Evolutionary conservation across 139 green algal genomes (phyloP).

Genomic region (Chlamydomonas sp.): DNA sequence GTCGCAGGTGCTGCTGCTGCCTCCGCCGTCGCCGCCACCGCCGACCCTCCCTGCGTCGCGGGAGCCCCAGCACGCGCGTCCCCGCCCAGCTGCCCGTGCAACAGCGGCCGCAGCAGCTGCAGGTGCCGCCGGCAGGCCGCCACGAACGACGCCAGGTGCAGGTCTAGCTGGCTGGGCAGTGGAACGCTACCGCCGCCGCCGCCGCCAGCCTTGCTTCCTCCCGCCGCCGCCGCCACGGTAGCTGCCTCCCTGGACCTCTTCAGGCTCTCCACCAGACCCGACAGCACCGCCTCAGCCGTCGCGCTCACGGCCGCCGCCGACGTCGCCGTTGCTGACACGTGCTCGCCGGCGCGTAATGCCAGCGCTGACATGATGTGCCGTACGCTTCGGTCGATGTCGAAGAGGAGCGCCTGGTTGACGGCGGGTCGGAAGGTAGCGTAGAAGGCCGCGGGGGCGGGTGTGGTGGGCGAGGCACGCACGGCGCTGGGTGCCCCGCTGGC

Average conservation of each 20-base stretch:
- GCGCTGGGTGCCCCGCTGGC: too few species aligned
- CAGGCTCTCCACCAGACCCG: conserved; percentile 17
- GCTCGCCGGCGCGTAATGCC: background rate
- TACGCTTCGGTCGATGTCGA: conserved; percentile 18
- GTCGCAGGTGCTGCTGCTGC: too few species aligned
- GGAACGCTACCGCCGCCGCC: background rate
- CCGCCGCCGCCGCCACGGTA: background rate
- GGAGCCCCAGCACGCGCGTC: too few species aligned
- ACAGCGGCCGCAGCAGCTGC: conserved; percentile 11
- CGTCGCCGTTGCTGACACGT: too few species aligned
- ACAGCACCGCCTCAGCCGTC: conserved; percentile 23
- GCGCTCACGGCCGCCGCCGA: background rate
- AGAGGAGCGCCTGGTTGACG: conserved; percentile 27
- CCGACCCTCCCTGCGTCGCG: too few species aligned
- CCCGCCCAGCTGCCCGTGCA: background rate
- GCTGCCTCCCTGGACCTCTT: background rate
- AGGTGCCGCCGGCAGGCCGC: conserved; percentile 11
- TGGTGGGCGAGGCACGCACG: too few species aligned
- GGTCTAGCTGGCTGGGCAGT: background rate
- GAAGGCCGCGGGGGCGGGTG: background rate
- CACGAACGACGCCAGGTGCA: conserved; percentile 28
- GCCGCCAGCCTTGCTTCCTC: background rate
- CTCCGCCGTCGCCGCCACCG: too few species aligned
- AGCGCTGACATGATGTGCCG: conserved; percentile 6
- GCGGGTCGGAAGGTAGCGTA: conserved; percentile 14